Percentiles rank a stretch among this genome's conserved stretches.
Conservation (phyloP, 805 yeast species). For the Clavispora phyllophila region DNA sequence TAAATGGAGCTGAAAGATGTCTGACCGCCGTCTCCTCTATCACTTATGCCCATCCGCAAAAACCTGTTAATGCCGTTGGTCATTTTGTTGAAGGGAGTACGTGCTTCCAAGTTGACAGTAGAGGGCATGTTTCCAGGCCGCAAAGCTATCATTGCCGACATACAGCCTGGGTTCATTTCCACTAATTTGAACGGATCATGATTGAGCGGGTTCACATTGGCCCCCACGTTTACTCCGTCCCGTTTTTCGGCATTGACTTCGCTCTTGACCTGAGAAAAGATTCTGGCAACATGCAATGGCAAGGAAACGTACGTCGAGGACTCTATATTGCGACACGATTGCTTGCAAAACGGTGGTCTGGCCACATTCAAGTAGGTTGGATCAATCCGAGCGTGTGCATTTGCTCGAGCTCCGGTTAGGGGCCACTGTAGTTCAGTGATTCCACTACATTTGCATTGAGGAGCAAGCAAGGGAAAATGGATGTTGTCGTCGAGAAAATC, state of each 20-base stretch:
- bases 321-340: conserved; percentile 26
- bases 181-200: conserved; percentile 51
- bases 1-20: neutral
- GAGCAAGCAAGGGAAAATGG: conserved; percentile 20
- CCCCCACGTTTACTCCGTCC: conserved; percentile 44
- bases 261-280: conserved; percentile 32
- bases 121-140: neutral
- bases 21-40: neutral
- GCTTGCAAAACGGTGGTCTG: conserved; percentile 27
- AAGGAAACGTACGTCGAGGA: conserved; percentile 50
- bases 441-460: neutral
- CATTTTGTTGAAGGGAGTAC: conserved; percentile 29
- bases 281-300: conserved; percentile 44
- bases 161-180: conserved; percentile 53
- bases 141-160: conserved; percentile 17
- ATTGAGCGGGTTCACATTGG: conserved; percentile 46
- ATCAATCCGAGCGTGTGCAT: conserved; percentile 16
- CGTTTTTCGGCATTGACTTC: conserved; percentile 30
- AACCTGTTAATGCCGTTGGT: conserved; percentile 29
- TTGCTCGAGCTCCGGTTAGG: conserved; percentile 13
- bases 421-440: conserved; percentile 23
- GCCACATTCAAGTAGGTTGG: conserved; percentile 30
- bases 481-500: conserved; percentile 28
- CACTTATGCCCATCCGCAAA: conserved; percentile 13
- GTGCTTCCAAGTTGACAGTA: conserved; percentile 4